These are phyloP conservation scores for Brettanomyces sp. DNA, from an alignment of 805 yeast species.

Conservation along the genomic window DNA sequence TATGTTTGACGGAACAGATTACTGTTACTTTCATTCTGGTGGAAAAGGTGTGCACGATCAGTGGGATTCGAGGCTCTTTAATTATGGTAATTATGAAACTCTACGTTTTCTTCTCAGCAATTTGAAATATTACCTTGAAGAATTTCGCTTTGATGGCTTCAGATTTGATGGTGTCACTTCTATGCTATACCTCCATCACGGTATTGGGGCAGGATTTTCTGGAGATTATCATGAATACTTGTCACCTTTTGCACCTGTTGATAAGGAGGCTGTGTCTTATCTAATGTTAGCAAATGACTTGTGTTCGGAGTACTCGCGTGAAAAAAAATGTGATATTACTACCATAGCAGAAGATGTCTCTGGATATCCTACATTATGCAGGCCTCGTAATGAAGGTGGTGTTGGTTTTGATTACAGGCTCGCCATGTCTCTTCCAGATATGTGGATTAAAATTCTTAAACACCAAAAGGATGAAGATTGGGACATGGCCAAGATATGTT, in stretches of 20 bases:
- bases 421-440: constrained; percentile 97
- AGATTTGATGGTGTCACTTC: constrained; percentile 95
- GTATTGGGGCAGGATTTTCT: constrained; percentile 78
- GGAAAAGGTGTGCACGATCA: constrained; percentile 77
- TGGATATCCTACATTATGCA: constrained; percentile 93
- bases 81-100: constrained; percentile 87
- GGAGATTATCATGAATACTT: constrained; percentile 92
- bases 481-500: constrained; percentile 76
- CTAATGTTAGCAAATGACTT: constrained; percentile 85
- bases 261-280: constrained; percentile 78
- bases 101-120: constrained; percentile 78
- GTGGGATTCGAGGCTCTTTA: constrained; percentile 95
- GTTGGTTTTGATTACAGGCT: constrained; percentile 89
- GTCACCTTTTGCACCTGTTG: constrained; percentile 65
- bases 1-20: constrained; percentile 89
- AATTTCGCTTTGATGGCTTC: constrained; percentile 86
- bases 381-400: constrained; percentile 69
- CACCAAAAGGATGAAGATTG: constrained; percentile 82
- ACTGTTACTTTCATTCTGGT: constrained; percentile 88
- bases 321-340: constrained; percentile 29
- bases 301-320: constrained; percentile 41
- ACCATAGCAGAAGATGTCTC: constrained; percentile 95
- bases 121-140: constrained; percentile 74
- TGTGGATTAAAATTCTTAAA: constrained; percentile 94
- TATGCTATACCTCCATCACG: constrained; percentile 89